Base-by-base conservation (phyloP, 73 alveolate genomes). In the Tetrahymena elliotti region DNA sequence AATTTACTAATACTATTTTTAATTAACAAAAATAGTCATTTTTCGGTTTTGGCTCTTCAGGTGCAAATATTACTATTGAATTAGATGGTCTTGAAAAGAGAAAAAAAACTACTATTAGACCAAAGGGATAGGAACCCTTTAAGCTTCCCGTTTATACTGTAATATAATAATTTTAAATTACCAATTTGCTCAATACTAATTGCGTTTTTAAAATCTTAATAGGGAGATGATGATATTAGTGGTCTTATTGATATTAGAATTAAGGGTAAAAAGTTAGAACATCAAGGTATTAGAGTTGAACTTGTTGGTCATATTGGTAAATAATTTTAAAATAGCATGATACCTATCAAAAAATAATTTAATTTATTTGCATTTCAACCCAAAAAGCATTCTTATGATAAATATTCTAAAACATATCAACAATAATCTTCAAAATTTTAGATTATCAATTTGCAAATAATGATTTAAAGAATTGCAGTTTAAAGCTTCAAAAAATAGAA, bases 11-110 rank as follows among this genome's bases (percentile, higher is more conserved):
- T 31, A 4, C 88, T 68, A 68, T 68, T 68, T 68, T 68, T 18
- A 68, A 68, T 68, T 18, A 47, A 68, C 88, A 68, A 18, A n/a
- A 68, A 68, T 68, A 68, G 88, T 68, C 88, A 27, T 31, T 68
- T 27, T 68, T 68, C 36, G 88, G 88, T 68, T 68, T 68, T 68
- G 88, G 88, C 36, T n/a, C 38, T 68, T 68, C 88, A 8, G 34
- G 88, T 31, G 88, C 96, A 52, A 52, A 84, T 39, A 84, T 94
- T 33, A 94, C 93, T 40, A 37, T 94, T 18, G 47, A 83, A 88
- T 92, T 94, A 94, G 96, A 94, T 94, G 96, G 96, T 68, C 68
- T 94, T 18, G 96, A 94, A 92, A 94, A 94, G 47, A 93, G 96
- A 41, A 94, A 94, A 53, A 53, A 94, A 34, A 41, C 96, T 40